Base-by-base conservation (phyloP, 2,329 filamentous ascomycete species). In the Claviceps monticola region DNA sequence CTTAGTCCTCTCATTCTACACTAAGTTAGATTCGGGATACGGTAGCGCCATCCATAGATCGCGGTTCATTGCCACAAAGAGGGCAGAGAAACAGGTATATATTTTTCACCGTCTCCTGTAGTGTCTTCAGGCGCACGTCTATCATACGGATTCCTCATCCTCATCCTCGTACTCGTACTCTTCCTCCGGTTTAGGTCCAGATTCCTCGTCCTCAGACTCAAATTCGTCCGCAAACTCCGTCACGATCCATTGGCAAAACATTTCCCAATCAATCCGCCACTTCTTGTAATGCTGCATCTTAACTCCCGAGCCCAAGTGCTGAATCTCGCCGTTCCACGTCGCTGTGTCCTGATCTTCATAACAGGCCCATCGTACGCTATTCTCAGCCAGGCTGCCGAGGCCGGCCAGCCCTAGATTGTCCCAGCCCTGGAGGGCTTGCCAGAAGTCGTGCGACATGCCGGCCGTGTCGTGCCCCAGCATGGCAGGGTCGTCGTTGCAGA, bases 381-480 rank as follows among this genome's bases (percentile, higher is more conserved):
- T 97, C 74, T 97, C 89, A 0, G 89, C 91, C 59, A 98, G 74
- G 53, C 83, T 86, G 0, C 86, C 91, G 50, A 97, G 69, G 0
- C 90, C 91, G 11, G 87, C 88, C 2, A 97, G 74, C 0, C 90
- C 93, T 14, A 96, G 77, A 62, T 94, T 95, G 54, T 95, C 84
- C 80, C 90, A 93, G 0, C 87, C 90, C 67, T 95, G 89, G 19
- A 96, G 71, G 1, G 86, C 85, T 67, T 95, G 88, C 53, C 88
- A 96, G 67, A 95, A 95, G 68, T 96, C 89, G 66, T 95, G 87
- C 1, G 86, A 91, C 76, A 93, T 83, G 39, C 88, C 88, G 26
- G 82, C 84, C 6, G 77, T 80, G 53, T 86, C 86, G 61, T 95
- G 87, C 8, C 90, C 90, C 5, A 95, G 74, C 61, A 96, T 88